phyloP scores from a whole-genome alignment of 805 yeast species.

The Starmerella floricola region DNA sequence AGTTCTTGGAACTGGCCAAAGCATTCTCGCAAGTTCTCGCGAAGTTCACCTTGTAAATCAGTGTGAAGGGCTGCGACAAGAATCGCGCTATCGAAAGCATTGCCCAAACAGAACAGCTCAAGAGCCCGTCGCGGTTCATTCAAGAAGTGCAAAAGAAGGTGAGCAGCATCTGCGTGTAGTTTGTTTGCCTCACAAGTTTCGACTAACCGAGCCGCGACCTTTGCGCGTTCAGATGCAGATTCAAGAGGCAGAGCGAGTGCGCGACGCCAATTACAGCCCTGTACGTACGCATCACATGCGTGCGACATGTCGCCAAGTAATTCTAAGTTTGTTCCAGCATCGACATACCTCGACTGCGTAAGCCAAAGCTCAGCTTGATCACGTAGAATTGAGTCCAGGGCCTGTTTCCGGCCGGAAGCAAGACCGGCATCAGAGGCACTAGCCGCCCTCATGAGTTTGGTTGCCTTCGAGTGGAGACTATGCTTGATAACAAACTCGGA shows the following conservation, averaged over 20 bases:
- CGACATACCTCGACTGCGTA: slow-evolving; percentile 46
- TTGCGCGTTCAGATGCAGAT: slow-evolving; percentile 33
- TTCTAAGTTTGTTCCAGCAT: slow-evolving; percentile 73
- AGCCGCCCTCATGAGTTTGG: slow-evolving; percentile 24
- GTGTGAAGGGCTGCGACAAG: slow-evolving; percentile 37
- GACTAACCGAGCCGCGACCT: slow-evolving; percentile 50
- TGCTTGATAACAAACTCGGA: slow-evolving; percentile 58
- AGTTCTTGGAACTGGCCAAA: slow-evolving; percentile 80
- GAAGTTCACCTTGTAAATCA: slow-evolving; percentile 35
- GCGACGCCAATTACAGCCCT: slow-evolving; percentile 73
- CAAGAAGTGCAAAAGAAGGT: slow-evolving; percentile 52
- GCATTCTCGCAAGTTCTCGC: slow-evolving; percentile 70
- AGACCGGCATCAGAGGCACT: not conserved
- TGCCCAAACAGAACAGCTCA: slow-evolving; percentile 58
- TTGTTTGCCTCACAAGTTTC: slow-evolving; percentile 45
- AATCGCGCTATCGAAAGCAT: slow-evolving; percentile 63
- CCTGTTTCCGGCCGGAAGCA: not conserved
- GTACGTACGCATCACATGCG: slow-evolving; percentile 59
- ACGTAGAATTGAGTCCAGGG: slow-evolving; percentile 32
- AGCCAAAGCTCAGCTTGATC: slow-evolving; percentile 53
- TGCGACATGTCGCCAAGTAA: slow-evolving; percentile 41
- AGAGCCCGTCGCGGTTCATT: slow-evolving; percentile 52
- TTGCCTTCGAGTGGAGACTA: slow-evolving; percentile 56
- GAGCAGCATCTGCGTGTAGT: slow-evolving; percentile 68
- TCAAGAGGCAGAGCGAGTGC: slow-evolving; percentile 55